phyloP scores from a whole-genome alignment of 768 basidiomycete genomes.

The Trametes gibbosa region DNA sequence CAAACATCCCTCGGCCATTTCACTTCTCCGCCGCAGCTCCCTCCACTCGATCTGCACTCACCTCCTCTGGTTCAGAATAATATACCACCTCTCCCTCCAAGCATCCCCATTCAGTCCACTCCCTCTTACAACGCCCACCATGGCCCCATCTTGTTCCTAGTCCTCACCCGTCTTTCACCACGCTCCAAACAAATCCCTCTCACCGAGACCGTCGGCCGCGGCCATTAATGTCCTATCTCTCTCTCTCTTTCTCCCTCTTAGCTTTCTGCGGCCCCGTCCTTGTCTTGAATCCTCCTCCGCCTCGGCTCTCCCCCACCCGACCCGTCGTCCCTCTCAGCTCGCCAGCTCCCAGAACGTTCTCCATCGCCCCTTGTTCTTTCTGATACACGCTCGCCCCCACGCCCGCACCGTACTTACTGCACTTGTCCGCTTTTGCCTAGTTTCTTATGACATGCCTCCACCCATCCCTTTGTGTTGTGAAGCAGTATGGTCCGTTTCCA shows the following conservation, averaged over 20 bases:
- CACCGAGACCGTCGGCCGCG: background rate
- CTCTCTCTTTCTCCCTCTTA: too few relatives aligned
- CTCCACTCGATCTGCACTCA: too few relatives aligned
- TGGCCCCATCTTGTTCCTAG: too few relatives aligned
- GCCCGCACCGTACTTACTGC: background rate
- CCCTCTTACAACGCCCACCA: background rate
- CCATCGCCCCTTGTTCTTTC: slow-evolving; percentile 1
- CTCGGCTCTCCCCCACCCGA: background rate
- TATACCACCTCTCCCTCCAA: background rate
- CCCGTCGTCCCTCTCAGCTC: background rate
- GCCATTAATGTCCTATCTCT: too few relatives aligned
- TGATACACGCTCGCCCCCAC: background rate
- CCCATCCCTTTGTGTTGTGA: slow-evolving; percentile 11
- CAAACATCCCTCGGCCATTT: background rate
- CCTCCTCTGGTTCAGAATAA: background rate
- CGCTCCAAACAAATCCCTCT: too few relatives aligned
- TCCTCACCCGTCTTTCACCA: background rate
- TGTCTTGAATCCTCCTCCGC: background rate
- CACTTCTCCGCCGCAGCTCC: background rate
- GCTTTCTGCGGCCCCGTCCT: too few relatives aligned
- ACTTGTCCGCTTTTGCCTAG: slow-evolving; percentile 11
- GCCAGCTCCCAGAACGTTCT: slow-evolving; percentile 4
- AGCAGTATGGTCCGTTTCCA: background rate
- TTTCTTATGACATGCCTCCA: background rate
- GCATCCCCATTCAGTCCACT: too few relatives aligned